Evolutionary conservation across 768 basidiomycete species (phyloP), one percentile per base, ranked within the genome.

Genomic region (Podaxis carcinomalis): DNA sequence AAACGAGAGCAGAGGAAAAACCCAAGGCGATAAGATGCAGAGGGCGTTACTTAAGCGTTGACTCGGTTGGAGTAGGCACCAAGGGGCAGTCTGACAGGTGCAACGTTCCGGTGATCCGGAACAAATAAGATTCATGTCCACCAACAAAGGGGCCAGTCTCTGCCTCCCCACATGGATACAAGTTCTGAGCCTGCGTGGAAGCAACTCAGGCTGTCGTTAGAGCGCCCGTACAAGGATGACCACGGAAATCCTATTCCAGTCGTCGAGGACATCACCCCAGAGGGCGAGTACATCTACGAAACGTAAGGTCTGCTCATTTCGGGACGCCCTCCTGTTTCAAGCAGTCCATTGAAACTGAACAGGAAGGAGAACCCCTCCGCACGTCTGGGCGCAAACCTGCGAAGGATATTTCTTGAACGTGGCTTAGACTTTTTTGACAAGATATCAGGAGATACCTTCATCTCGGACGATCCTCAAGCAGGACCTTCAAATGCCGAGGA

Each of bases 161-260:
- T 16, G 53, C 51, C 27, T 36, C 25, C 21, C 53, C n/a, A 21
- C n/a, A 61, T 61, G 42, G 61, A 56, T 1, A 54, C 62, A 35
- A 59, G 53, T 2, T 56, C 62, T 36, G 70, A 77, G 55, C 78
- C 78, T 10, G 69, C 76, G 7, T 88, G 85, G 83, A 86, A 82
- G 68, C 80, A 80, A 63, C 75, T 87, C 39, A 86, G 74, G 62
- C 74, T 93, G 9, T 87, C 90, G 1, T 79, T 94, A 35, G 92
- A 94, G 69, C 78, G 85, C 40, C 90, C 89, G 0, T 92, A 92
- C 76, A 92, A 88, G 71, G 88, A 92, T 67, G 91, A 93, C 65
- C 73, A 80, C 39, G 90, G 89, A 6, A 75, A 82, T 49, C 78
- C 68, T 7, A 83, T 93, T 28, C 87, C 83, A 25, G 75, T 78